Evolutionary conservation across 2,329 filamentous ascomycete species (phyloP).

Genomic region (Coniochaeta sp.): DNA sequence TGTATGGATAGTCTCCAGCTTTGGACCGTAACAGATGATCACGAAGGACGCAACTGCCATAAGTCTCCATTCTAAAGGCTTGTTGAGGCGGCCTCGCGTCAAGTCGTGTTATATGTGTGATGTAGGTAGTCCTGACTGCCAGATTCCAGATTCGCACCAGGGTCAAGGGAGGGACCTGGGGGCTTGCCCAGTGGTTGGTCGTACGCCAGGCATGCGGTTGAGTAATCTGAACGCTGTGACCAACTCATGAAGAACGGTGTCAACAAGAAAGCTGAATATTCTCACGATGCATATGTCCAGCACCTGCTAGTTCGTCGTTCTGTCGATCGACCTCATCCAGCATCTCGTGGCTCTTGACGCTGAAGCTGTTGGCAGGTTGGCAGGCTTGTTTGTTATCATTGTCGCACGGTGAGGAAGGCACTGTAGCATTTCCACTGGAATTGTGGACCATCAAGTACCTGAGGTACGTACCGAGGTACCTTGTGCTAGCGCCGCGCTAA

Average conservation of each 20-base stretch:
- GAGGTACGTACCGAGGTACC: neutral
- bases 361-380: too few species aligned
- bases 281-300: too few species aligned
- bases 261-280: too few species aligned
- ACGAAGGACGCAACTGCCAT: too few species aligned
- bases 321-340: too few species aligned
- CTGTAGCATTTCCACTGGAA: neutral
- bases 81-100: neutral
- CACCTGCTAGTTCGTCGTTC: too few species aligned
- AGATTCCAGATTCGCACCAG: neutral
- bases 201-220: neutral
- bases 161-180: too few species aligned
- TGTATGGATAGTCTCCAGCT: neutral
- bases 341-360: too few species aligned
- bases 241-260: too few species aligned
- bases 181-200: neutral
- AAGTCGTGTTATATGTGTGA: neutral
- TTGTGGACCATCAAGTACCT: neutral
- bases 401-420: neutral
- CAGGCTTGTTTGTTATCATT: too few species aligned
- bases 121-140: neutral
- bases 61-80: too few species aligned
- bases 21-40: neutral
- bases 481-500: neutral
- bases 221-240: too few species aligned